phyloP scores from a whole-genome alignment of 441 rosid genomes.

The Gossypium laxum region DNA sequence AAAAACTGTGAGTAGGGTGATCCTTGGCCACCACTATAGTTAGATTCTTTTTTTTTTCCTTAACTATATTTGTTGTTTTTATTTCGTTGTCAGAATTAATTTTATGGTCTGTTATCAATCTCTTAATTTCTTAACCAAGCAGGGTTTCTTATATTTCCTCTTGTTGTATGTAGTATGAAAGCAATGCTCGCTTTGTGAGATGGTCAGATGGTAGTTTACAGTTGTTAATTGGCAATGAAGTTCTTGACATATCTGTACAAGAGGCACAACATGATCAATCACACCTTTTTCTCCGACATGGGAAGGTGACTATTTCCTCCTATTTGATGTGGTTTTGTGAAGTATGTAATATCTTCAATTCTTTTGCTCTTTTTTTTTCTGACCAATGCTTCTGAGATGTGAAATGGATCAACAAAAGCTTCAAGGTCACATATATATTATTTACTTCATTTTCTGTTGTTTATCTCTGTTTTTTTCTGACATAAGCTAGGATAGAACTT shows the following conservation, averaged over 20 bases:
- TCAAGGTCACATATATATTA: background rate
- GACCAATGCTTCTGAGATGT: background rate
- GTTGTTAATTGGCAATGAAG: constrained; percentile 86
- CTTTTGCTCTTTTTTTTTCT: background rate
- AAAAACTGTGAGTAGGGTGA: background rate
- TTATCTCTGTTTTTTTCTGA: background rate
- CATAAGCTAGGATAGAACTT: background rate
- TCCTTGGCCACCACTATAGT: background rate
- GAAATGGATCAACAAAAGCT: background rate
- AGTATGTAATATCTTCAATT: background rate
- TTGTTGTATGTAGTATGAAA: constrained; percentile 53
- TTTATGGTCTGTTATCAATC: background rate
- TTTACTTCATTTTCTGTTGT: background rate
- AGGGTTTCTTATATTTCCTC: constrained; percentile 10
- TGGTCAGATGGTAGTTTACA: constrained; percentile 99
- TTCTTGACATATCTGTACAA: constrained; percentile 89
- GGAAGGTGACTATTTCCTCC: constrained; percentile 46
- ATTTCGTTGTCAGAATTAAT: background rate
- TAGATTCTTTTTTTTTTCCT: background rate
- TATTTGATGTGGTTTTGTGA: background rate
- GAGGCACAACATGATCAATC: constrained; percentile 81
- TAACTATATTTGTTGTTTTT: background rate
- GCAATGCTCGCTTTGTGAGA: constrained; percentile 95
- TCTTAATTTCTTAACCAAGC: background rate
- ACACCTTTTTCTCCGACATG: constrained; percentile 88